These are phyloP conservation scores for Alisma plantagoaquatica DNA, from an alignment of 106 monocot genomes.

Conservation along the genomic window DNA sequence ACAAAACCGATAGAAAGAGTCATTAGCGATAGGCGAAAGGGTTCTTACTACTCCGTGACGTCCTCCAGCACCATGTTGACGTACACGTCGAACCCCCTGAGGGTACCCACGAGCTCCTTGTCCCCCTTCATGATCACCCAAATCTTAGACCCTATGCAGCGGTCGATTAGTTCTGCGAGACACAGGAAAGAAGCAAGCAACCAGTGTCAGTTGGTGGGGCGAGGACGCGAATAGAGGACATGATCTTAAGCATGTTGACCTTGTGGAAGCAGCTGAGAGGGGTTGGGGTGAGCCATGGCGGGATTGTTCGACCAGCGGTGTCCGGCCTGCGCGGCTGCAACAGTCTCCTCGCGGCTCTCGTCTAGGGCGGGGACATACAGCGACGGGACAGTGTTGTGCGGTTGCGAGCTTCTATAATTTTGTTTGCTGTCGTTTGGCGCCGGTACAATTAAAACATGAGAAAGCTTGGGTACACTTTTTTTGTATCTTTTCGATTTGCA, in stretches of 20 bases:
- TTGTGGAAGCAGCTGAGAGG: constrained; percentile 39
- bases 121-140: constrained; percentile 99
- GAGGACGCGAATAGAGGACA: neutral
- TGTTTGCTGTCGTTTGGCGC: no score
- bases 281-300: constrained; percentile 46
- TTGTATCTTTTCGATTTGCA: no score
- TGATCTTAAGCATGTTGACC: constrained; percentile 7
- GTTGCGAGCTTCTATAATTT: no score
- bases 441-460: no score
- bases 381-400: no score
- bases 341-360: no score
- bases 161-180: constrained; percentile 80
- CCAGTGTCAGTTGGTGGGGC: neutral
- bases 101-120: constrained; percentile 98
- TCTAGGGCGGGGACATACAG: no score
- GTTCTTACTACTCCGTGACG: constrained; percentile 88
- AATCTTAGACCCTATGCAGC: constrained; percentile 97
- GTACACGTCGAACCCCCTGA: constrained; percentile 92
- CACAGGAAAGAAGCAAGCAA: neutral
- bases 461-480: no score
- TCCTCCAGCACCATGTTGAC: constrained; percentile 99
- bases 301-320: neutral
- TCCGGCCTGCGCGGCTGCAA: no score
- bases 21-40: constrained; percentile 1
- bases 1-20: no score